Evolutionary conservation across 192 early-diverging fungal species (phyloP).

Genomic region (Pilaira anomala): DNA sequence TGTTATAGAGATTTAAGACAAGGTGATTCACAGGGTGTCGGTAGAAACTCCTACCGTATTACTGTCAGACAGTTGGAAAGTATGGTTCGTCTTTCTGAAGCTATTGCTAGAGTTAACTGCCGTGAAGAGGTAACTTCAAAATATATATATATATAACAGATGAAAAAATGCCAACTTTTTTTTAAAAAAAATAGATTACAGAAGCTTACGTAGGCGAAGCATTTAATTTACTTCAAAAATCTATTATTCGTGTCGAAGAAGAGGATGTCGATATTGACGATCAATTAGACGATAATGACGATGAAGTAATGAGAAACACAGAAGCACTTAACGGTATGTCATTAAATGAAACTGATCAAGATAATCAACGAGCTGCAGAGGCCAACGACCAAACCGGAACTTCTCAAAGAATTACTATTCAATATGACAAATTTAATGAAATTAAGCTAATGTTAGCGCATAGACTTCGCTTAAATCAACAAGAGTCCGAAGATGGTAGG

Average conservation of each 20-base stretch:
- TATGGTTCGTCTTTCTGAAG: slow-evolving; percentile 94
- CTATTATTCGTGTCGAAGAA: slow-evolving; percentile 84
- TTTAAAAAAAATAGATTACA: slow-evolving; percentile 60
- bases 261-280: slow-evolving; percentile 70
- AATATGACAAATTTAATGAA: slow-evolving; percentile 55
- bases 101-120: slow-evolving; percentile 86
- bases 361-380: slow-evolving; percentile 31
- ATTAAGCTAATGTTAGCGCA: slow-evolving; percentile 51
- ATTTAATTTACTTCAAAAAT: slow-evolving; percentile 75
- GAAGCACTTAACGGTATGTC: slow-evolving; percentile 30
- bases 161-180: not conserved
- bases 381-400: slow-evolving; percentile 16
- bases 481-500: slow-evolving; percentile 8
- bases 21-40: slow-evolving; percentile 73
- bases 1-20: slow-evolving; percentile 87
- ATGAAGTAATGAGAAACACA: slow-evolving; percentile 31
- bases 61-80: slow-evolving; percentile 96
- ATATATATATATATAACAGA: not conserved
- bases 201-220: slow-evolving; percentile 81
- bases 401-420: slow-evolving; percentile 52
- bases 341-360: slow-evolving; percentile 7
- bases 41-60: slow-evolving; percentile 79
- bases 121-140: slow-evolving; percentile 44
- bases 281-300: slow-evolving; percentile 28
- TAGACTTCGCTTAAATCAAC: slow-evolving; percentile 40